phyloP scores from a whole-genome alignment of 352 stramenopile species.

The Globisporangium paddicum region DNA sequence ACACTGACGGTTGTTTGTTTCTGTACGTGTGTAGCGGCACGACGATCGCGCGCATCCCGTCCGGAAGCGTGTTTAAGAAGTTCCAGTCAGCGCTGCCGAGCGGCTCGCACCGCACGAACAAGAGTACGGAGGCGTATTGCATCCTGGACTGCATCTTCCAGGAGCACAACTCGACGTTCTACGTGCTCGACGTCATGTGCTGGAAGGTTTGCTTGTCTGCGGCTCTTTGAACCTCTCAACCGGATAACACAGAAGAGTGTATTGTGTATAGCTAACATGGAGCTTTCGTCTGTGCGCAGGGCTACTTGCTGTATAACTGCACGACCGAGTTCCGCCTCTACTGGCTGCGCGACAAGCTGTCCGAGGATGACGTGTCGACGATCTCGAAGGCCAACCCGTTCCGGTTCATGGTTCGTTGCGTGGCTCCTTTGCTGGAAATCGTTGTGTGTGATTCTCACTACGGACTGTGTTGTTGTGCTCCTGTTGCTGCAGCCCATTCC shows the following conservation, averaged over 20 bases:
- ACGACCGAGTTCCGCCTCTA: slow-evolving; percentile 91
- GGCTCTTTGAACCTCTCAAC: neutral
- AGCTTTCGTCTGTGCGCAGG: slow-evolving; percentile 20
- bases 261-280: neutral
- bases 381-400: slow-evolving; percentile 63
- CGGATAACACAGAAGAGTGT: neutral
- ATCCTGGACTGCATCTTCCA: slow-evolving; percentile 93
- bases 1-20: neutral
- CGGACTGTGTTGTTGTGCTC: neutral
- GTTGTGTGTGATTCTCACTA: neutral
- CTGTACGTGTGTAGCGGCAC: slow-evolving; percentile 34
- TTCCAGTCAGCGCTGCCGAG: slow-evolving; percentile 81
- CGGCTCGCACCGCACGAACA: slow-evolving; percentile 78
- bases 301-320: slow-evolving; percentile 91
- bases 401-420: slow-evolving; percentile 54
- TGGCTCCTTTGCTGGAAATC: neutral
- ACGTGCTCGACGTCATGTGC: slow-evolving; percentile 92
- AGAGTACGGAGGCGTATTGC: slow-evolving; percentile 68
- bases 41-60: slow-evolving; percentile 76
- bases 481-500: slow-evolving; percentile 52
- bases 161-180: slow-evolving; percentile 85
- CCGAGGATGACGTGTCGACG: slow-evolving; percentile 49
- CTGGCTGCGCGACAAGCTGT: slow-evolving; percentile 90
- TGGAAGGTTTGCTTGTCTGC: slow-evolving; percentile 88
- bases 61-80: slow-evolving; percentile 78